Evolutionary conservation across 202 grass and related monocot genomes (phyloP), one percentile per base, ranked within the genome.

Genomic region (Brachypodium distachyon): DNA sequence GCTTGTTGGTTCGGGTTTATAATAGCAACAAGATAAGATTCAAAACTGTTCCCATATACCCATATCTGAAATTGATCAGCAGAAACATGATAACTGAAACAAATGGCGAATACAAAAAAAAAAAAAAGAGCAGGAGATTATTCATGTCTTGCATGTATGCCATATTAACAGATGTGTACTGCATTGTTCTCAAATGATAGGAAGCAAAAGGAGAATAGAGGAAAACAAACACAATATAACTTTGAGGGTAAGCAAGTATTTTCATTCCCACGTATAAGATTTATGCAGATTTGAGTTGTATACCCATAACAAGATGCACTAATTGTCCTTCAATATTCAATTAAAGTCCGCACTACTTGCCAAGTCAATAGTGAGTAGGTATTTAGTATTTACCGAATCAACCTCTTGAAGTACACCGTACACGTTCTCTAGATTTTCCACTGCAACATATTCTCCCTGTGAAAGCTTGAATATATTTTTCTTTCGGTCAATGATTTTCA

Each of bases 381-480:
- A 77, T 11, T 37, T 98, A 98, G 14, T 71, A 77, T 11, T 37
- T 98, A 98, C 91, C 17, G 83, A 88, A 60, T 98, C 95, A 55
- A 98, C 82, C 32, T 86, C 84, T 50, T 79, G 89, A 82, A 92
- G 76, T 68, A 94, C 76, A 52, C 91, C 85, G 16, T 98, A 98
- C 3, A 94, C 61, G 71, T 92, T 98, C 80, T 98, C 95, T 49
- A 98, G 84, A 81, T 92, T 94, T 86, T 98, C 95, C 31, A 94
- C 89, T 8, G 91, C 95, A 43, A 98, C 89, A 5, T 98, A 98
- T 76, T 98, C 91, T 79, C 95, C 95, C 49, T 98, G 89, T 43
- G 95, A 97, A 80, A 94, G 91, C 78, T 97, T 97, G 74, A 97
- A 97, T 75, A 97, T 97, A 77, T 94, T 97, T 59, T 97, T 97